Percentiles rank a stretch among this genome's conserved stretches.
phyloP scores from a whole-genome alignment of 2,329 filamentous ascomycete genomes.

The Xylaria multiplex region DNA sequence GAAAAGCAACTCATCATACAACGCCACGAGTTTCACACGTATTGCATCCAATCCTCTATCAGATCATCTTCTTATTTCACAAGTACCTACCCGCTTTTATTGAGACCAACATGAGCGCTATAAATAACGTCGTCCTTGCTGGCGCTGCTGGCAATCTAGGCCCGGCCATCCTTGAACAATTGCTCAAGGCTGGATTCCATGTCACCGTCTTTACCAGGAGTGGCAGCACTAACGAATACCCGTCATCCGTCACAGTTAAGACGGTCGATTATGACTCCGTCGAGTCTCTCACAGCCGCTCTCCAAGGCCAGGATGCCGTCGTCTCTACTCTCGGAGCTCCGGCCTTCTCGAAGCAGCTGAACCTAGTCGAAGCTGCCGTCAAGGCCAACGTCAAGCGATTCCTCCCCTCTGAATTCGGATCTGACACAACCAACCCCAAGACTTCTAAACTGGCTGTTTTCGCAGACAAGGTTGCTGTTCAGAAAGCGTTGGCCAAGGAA shows the following conservation, averaged over 20 bases:
- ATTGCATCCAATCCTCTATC: not conserved
- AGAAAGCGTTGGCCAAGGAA: conserved; percentile 55
- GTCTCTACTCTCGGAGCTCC: conserved; percentile 57
- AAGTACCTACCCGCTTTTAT: not conserved
- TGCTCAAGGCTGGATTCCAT: conserved; percentile 56
- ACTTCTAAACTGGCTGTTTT: conserved; percentile 61
- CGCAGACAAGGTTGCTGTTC: conserved; percentile 57
- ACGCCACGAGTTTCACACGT: not conserved
- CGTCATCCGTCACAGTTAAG: conserved; percentile 54
- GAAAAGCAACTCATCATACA: conserved; percentile 11
- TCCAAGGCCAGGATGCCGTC: conserved; percentile 68
- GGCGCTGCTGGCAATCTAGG: conserved; percentile 51
- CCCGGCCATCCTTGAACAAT: conserved; percentile 51
- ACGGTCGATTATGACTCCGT: conserved; percentile 60
- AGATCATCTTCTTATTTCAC: not conserved
- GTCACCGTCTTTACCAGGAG: conserved; percentile 66
- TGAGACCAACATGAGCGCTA: conserved; percentile 25
- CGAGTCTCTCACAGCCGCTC: conserved; percentile 58
- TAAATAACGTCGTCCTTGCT: conserved; percentile 41
- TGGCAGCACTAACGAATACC: conserved; percentile 51
- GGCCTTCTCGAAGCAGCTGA: conserved; percentile 52
- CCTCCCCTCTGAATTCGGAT: conserved; percentile 67
- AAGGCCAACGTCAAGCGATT: conserved; percentile 67
- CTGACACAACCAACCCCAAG: conserved; percentile 52
- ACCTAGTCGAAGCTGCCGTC: conserved; percentile 66